These are phyloP conservation scores for Colletotrichum tofieldiae DNA, from an alignment of 2,329 filamentous ascomycete genomes.

Conservation along the genomic window DNA sequence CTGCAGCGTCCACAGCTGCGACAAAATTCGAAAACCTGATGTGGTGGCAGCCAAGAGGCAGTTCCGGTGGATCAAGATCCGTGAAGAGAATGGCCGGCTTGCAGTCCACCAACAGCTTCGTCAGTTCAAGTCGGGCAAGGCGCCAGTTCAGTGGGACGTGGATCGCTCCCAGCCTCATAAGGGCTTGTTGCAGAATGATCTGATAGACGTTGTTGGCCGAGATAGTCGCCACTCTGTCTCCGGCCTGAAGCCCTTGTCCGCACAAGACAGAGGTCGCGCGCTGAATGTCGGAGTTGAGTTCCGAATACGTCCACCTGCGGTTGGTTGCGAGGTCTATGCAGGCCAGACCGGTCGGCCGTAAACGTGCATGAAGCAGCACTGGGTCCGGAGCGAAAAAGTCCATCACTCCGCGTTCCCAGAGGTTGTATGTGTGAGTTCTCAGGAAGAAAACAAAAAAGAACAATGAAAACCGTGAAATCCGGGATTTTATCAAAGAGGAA, in stretches of 20 bases:
- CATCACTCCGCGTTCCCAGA: neutral
- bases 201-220: conserved; percentile 36
- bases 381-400: conserved; percentile 26
- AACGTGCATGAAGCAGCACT: conserved; percentile 38
- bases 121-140: conserved; percentile 37
- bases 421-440: neutral
- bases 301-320: conserved; percentile 38
- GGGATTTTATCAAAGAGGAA: neutral
- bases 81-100: conserved; percentile 26
- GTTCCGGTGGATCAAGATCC: conserved; percentile 24
- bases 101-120: conserved; percentile 31
- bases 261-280: conserved; percentile 28
- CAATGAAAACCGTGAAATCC: neutral
- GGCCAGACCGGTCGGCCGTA: conserved; percentile 38
- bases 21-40: conserved; percentile 2
- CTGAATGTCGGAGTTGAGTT: conserved; percentile 39
- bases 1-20: conserved; percentile 19
- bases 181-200: conserved; percentile 40
- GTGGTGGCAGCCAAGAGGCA: conserved; percentile 30
- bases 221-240: conserved; percentile 35
- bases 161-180: conserved; percentile 33
- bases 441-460: neutral
- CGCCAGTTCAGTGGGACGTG: conserved; percentile 40
- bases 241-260: conserved; percentile 18
- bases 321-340: conserved; percentile 40